Conservation (phyloP, 805 yeast genomes). For the Zygosaccharomyces bisporus region DNA sequence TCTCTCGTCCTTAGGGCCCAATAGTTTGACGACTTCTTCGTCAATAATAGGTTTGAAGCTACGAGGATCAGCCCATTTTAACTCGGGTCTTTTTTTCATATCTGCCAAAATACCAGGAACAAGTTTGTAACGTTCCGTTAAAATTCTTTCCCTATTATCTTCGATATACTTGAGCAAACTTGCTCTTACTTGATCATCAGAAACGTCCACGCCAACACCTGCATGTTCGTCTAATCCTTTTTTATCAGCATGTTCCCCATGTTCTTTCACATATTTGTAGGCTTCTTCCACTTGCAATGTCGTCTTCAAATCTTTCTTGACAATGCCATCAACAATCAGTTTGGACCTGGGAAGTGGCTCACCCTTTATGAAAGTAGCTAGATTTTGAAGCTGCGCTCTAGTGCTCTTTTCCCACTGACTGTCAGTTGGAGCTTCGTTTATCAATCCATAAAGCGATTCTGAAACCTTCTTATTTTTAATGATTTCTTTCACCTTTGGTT, state of each 20-base stretch:
- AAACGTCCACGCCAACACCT: conserved; percentile 78
- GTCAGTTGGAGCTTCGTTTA: conserved; percentile 40
- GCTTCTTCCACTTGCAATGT: conserved; percentile 78
- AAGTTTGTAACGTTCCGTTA: conserved; percentile 69
- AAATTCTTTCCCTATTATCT: conserved; percentile 55
- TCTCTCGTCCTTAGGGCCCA: conserved; percentile 96
- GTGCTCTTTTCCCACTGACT: conserved; percentile 52
- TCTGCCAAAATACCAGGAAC: conserved; percentile 76
- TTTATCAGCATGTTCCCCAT: conserved; percentile 43
- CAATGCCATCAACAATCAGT: conserved; percentile 57
- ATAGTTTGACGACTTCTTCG: conserved; percentile 57
- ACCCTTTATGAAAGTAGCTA: conserved; percentile 70
- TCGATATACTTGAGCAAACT: conserved; percentile 59
- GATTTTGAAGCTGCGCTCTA: conserved; percentile 64
- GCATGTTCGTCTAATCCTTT: conserved; percentile 57
- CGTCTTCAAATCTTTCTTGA: conserved; percentile 59
- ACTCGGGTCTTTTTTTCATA: conserved; percentile 63
- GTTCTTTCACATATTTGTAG: conserved; percentile 61
- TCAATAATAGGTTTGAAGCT: conserved; percentile 86
- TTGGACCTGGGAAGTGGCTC: conserved; percentile 46
- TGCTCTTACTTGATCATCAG: conserved; percentile 58
- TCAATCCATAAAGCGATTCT: conserved; percentile 57
- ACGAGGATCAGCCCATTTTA: conserved; percentile 92
- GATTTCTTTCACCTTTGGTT: conserved; percentile 72
- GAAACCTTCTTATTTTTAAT: conserved; percentile 83